Evolutionary conservation across 176 grass and related monocot genomes (phyloP), one percentile per base, ranked within the genome.

Genomic region (Hordeum marinum): DNA sequence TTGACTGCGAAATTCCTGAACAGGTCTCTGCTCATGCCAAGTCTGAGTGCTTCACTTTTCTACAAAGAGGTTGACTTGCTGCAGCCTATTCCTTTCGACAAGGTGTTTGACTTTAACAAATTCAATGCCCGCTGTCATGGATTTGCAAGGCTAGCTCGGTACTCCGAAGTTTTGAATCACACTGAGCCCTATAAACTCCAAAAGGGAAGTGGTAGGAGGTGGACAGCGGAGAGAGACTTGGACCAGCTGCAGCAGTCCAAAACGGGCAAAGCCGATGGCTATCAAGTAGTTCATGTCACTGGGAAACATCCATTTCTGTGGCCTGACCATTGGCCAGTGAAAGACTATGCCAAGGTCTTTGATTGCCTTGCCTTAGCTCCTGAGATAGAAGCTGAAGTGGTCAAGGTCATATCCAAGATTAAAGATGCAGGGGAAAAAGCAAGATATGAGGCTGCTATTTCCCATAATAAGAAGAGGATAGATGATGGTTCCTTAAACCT

Each of bases 11-110:
- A 87, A 60, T 94, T 92, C 52, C 84, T 99, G 21, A 99, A 99
- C 37, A 75, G 94, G 42, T 94, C 96, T 42, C 91, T 99, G 72
- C 90, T 99, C 54, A 99, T 99, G 94, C 96, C 96, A 58, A 99
- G 91, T 71, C 78, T 99, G 75, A 99, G 96, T 72, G 96, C 96
- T 60, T 94, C 96, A 3, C 76, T 99, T 46, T 94, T 99, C 50
- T 99, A 99, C 76, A 99, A 99, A 90, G 96, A 99, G 66, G 78
- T 99, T 68, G 96, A 96, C 63, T 92, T 99, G 60, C 88, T 99
- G 43, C 74, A 91, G 77, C 96, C 93, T 24, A 86, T 96, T 79
- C 25, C 61, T 60, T 94, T 99, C 17, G 88, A 96, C 72, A 96
- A 91, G 84, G 84, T 99, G 50, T 99, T 96, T 82, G 63, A 94